Evolutionary conservation across 495 filamentous ascomycete species (phyloP).

Genomic region (Aspergillus carlsbadensis): DNA sequence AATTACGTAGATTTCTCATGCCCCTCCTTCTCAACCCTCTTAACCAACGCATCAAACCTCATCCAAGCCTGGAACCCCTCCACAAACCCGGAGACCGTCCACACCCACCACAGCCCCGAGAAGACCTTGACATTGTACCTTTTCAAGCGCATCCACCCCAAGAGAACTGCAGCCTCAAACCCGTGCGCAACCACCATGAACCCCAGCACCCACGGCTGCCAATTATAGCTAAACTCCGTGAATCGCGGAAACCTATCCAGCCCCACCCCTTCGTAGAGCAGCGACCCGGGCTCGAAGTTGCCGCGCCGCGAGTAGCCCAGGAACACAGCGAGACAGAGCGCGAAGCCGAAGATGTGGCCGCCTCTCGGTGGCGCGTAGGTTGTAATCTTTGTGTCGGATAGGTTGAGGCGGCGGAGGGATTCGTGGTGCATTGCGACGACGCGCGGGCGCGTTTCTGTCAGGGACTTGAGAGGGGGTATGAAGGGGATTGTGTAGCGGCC

Average conservation of each 20-base stretch:
- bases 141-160: conserved; percentile 50
- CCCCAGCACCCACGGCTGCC: conserved; percentile 46
- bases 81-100: conserved; percentile 55
- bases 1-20: conserved; percentile 23
- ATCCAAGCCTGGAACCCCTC: conserved; percentile 57
- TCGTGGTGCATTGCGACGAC: conserved; percentile 68
- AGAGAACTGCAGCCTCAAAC: conserved; percentile 51
- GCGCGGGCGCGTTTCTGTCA: conserved; percentile 60
- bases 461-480: conserved; percentile 58
- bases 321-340: conserved; percentile 42
- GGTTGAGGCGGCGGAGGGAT: conserved; percentile 50
- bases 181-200: conserved; percentile 53
- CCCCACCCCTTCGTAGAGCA: conserved; percentile 48
- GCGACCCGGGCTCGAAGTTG: conserved; percentile 57
- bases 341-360: conserved; percentile 41
- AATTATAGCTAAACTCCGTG: conserved; percentile 46
- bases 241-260: conserved; percentile 46
- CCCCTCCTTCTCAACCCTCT: conserved; percentile 45
- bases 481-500: conserved; percentile 57
- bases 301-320: conserved; percentile 42
- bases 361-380: conserved; percentile 51
- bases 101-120: conserved; percentile 59
- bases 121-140: conserved; percentile 55
- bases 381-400: conserved; percentile 55
- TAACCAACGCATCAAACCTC: conserved; percentile 57